Evolutionary conservation across 2,329 filamentous ascomycete genomes (phyloP), one percentile per base, ranked within the genome.

Genomic region (Trematosphaeria pertusa): DNA sequence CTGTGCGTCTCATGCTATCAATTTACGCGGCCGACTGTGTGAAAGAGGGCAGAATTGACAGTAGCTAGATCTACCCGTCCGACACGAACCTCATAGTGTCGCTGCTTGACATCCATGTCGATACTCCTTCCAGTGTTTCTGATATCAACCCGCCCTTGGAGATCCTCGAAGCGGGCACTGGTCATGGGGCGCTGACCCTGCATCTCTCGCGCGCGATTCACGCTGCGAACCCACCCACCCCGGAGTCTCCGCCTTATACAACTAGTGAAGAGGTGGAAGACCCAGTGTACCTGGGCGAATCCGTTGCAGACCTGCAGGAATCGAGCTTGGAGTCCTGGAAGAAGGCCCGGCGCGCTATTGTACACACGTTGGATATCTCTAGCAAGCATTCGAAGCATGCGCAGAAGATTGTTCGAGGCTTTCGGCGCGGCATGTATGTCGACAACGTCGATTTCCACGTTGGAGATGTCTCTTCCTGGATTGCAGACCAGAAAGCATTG

Each of bases 91-190:
- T 88, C 22, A 92, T 94, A 41, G 86, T 91, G 28, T 87, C 84
- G 1, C 77, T 92, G 18, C 80, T 95, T 17, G 89, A 94, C 66
- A 78, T 94, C 34, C 86, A 93, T 65, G 81, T 84, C 21, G 73
- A 60, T 59, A 61, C 58, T 2, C 58, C 60, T 11, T 73, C 21
- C 54, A 61, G 28, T 62, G 73, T 66, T 71, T 5, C 67, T 73
- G 26, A 50, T 15, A 45, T 46, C 44, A 30, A 51, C 70, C 75
- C 62, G 7, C 81, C 79, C 0, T 69, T 92, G 10, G 87, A 93
- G 64, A 88, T 94, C 34, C 85, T 94, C 41, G 90, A 94, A 71
- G 89, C 89, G 36, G 89, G 90, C 12, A 94, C 89, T 3, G 90
- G 89, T n/a, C 88, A 92, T 77, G 90, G 89, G 47, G 86, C 87